Percentiles rank a stretch among this genome's conserved stretches.
Conservation (phyloP, 805 yeast genomes). For the Saccharomycopsis sp. region DNA sequence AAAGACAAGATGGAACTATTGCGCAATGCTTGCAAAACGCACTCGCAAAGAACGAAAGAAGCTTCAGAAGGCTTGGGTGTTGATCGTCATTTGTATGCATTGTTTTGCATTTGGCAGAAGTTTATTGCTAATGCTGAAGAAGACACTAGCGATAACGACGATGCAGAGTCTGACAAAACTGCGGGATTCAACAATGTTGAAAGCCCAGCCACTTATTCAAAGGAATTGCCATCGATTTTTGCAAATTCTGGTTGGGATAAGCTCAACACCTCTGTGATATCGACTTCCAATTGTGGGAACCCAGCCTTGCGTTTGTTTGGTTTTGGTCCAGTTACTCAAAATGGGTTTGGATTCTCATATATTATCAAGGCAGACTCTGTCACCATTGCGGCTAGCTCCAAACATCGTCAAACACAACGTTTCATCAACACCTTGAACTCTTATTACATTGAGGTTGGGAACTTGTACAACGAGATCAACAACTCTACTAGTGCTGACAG, state of each 20-base stretch:
- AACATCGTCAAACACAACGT: conserved; percentile 79
- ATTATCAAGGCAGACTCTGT: conserved; percentile 75
- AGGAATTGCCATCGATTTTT: conserved; percentile 61
- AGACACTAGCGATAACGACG: conserved; percentile 19
- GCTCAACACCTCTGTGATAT: conserved; percentile 67
- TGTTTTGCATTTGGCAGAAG: conserved; percentile 80
- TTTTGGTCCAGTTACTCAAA: conserved; percentile 82
- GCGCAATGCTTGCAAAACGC: conserved; percentile 62
- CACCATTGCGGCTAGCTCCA: conserved; percentile 75
- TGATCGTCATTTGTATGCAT: conserved; percentile 82
- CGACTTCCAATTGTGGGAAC: conserved; percentile 88
- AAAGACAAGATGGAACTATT: conserved; percentile 51
- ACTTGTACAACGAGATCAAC: conserved; percentile 31
- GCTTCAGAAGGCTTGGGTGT: conserved; percentile 80
- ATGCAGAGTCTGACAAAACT: conserved; percentile 24
- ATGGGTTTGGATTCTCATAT: conserved; percentile 91
- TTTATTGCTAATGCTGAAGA: conserved; percentile 32
- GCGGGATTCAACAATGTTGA: conserved; percentile 18
- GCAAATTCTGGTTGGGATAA: conserved; percentile 85
- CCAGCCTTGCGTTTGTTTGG: conserved; percentile 83
- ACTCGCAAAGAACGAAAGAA: conserved; percentile 55
- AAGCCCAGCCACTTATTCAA: conserved; percentile 19
- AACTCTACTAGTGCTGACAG: conserved; percentile 1
- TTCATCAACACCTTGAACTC: conserved; percentile 60
- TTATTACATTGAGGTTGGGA: conserved; percentile 51